Evolutionary conservation across 495 filamentous ascomycete species (phyloP).

Genomic region (Hypoxylon fragiforme): DNA sequence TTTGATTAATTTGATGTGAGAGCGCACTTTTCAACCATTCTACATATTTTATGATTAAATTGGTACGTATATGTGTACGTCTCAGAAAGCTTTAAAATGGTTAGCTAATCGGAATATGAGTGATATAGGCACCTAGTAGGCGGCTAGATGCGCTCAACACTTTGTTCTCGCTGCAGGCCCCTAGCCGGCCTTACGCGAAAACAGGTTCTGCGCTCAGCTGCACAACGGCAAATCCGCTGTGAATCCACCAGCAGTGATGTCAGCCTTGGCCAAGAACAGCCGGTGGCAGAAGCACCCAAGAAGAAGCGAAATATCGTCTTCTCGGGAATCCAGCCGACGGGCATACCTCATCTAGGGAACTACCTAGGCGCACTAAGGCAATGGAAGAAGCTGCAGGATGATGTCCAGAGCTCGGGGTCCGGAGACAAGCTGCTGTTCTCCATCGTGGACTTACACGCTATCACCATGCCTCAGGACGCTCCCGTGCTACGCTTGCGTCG

Average conservation of each 20-base stretch:
- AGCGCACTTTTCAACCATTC: neutral
- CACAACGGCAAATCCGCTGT: constrained; percentile 17
- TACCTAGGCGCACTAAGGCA: constrained; percentile 88
- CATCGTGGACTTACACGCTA: constrained; percentile 90
- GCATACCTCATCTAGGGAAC: constrained; percentile 93
- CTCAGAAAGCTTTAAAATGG: neutral
- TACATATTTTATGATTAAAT: neutral
- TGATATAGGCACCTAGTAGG: neutral
- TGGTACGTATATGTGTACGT: neutral
- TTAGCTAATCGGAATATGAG: neutral
- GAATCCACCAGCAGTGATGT: constrained; percentile 12
- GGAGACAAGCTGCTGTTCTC: constrained; percentile 71
- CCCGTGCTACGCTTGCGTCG: constrained; percentile 62
- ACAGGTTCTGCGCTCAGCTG: constrained; percentile 4
- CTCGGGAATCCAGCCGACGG: constrained; percentile 96
- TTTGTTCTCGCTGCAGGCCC: constrained; percentile 31
- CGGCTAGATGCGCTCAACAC: constrained; percentile 32
- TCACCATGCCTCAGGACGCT: constrained; percentile 73
- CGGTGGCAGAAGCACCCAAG: neutral
- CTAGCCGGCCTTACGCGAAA: constrained; percentile 19
- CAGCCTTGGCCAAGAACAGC: neutral
- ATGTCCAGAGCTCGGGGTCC: constrained; percentile 51
- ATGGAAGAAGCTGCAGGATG: constrained; percentile 81
- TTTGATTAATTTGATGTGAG: neutral
- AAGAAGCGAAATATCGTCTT: constrained; percentile 60